A percentile compares a stretch with the other conserved stretches of the same genome.
Conservation (phyloP, 2,329 filamentous ascomycete species). For the Ophioceras dolichostomum region DNA sequence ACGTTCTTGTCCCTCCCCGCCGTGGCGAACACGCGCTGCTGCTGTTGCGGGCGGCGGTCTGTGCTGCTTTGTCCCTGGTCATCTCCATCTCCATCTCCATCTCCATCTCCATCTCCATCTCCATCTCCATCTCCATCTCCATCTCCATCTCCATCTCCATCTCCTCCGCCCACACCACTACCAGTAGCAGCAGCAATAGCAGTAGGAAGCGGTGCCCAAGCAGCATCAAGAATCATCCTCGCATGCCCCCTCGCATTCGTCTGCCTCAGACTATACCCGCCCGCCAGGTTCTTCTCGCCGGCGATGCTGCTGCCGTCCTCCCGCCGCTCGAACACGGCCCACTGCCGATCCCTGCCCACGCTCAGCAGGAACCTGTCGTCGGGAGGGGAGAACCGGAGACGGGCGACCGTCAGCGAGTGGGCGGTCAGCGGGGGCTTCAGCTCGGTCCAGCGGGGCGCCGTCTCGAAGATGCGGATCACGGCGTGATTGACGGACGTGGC, state of each 20-base stretch:
- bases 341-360: conserved; percentile 84
- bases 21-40: conserved; percentile 57
- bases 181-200: too few species aligned
- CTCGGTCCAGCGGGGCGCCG: conserved; percentile 70
- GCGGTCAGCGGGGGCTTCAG: conserved; percentile 70
- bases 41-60: not conserved
- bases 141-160: too few species aligned
- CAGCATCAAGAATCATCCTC: conserved; percentile 81
- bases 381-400: conserved; percentile 59
- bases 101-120: too few species aligned
- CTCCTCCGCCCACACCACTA: too few species aligned
- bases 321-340: conserved; percentile 62
- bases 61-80: too few species aligned
- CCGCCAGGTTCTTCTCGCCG: conserved; percentile 14
- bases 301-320: conserved; percentile 10
- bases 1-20: conserved; percentile 82
- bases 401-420: conserved; percentile 76
- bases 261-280: conserved; percentile 43
- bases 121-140: too few species aligned
- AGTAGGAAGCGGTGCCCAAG: conserved; percentile 55
- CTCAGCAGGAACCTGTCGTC: conserved; percentile 70
- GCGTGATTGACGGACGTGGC: conserved; percentile 90
- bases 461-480: conserved; percentile 85
- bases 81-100: too few species aligned
- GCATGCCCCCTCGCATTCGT: conserved; percentile 76